phyloP scores from a whole-genome alignment of 192 early-diverging fungal species.

The Umbelopsis sp. region DNA sequence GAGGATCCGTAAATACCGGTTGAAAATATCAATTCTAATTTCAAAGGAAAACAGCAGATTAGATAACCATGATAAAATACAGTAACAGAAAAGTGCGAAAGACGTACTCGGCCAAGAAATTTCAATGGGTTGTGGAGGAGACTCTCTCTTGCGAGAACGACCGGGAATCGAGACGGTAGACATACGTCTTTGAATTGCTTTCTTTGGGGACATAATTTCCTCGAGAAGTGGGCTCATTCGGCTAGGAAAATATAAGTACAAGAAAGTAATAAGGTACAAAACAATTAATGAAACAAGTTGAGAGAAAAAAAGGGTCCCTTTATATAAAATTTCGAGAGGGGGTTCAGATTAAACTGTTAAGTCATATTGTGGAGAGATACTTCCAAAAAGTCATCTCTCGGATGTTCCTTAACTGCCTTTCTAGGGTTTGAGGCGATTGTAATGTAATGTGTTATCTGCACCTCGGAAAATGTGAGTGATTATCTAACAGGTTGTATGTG shows the following conservation, averaged over 20 bases:
- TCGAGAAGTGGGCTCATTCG: not conserved
- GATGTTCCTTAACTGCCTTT: too few species aligned
- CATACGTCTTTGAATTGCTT: not conserved
- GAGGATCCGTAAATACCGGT: not conserved
- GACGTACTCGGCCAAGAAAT: conserved; percentile 4
- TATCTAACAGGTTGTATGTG: too few species aligned
- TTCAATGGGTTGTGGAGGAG: not conserved
- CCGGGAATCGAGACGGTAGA: not conserved
- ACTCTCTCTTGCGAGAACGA: not conserved
- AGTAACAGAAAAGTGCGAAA: not conserved
- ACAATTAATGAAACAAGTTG: not conserved
- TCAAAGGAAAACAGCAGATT: not conserved
- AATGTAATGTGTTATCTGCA: too few species aligned
- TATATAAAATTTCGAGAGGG: not conserved
- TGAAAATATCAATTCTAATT: not conserved
- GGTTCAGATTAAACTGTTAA: not conserved
- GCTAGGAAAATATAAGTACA: not conserved
- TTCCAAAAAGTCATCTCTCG: not conserved
- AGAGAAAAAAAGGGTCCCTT: not conserved
- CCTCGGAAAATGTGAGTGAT: too few species aligned
- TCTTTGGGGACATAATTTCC: conserved; percentile 7
- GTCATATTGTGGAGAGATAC: not conserved
- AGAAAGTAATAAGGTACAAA: not conserved
- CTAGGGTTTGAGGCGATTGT: too few species aligned
- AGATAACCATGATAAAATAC: not conserved